These are phyloP conservation scores for Lipomyces spencermartinsiae DNA, from an alignment of 805 yeast species.

Conservation along the genomic window DNA sequence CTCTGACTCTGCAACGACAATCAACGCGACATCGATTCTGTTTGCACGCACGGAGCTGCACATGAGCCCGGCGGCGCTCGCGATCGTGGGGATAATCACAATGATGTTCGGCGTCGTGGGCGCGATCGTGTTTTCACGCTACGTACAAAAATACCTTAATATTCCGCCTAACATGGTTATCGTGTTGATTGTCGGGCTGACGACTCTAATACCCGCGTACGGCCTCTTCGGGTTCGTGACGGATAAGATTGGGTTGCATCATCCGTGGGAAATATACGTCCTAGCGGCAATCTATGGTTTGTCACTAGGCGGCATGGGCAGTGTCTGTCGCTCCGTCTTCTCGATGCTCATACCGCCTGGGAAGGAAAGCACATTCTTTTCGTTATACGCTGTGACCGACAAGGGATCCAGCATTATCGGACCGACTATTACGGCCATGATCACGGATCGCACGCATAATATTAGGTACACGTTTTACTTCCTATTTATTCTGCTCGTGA, in stretches of 20 bases:
- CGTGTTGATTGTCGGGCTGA: slow-evolving; percentile 62
- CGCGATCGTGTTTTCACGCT: slow-evolving; percentile 54
- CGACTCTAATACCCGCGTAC: slow-evolving; percentile 71
- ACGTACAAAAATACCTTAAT: slow-evolving; percentile 24
- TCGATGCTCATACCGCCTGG: slow-evolving; percentile 75
- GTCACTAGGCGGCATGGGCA: slow-evolving; percentile 73
- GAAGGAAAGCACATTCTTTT: slow-evolving; percentile 75
- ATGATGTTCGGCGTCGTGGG: slow-evolving; percentile 73
- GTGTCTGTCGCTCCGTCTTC: slow-evolving; percentile 71
- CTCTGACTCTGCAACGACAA: slow-evolving; percentile 77
- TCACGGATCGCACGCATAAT: slow-evolving; percentile 75
- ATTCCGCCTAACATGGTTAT: slow-evolving; percentile 55
- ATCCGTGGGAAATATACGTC: slow-evolving; percentile 69
- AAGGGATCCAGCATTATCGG: slow-evolving; percentile 80
- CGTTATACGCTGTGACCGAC: slow-evolving; percentile 77
- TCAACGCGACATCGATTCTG: slow-evolving; percentile 77
- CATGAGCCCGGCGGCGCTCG: slow-evolving; percentile 72
- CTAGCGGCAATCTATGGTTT: slow-evolving; percentile 78
- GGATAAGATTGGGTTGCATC: slow-evolving; percentile 61
- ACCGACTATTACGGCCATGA: slow-evolving; percentile 72
- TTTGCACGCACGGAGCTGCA: slow-evolving; percentile 73
- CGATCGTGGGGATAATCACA: slow-evolving; percentile 67
- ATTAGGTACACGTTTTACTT: slow-evolving; percentile 76
- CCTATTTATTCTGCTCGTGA: slow-evolving; percentile 57
- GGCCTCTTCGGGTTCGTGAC: slow-evolving; percentile 72